A percentile compares a stretch with the other conserved stretches of the same genome.
Evolutionary conservation across 352 stramenopile species (phyloP).

Genomic region (Paralagenidium karlingii): DNA sequence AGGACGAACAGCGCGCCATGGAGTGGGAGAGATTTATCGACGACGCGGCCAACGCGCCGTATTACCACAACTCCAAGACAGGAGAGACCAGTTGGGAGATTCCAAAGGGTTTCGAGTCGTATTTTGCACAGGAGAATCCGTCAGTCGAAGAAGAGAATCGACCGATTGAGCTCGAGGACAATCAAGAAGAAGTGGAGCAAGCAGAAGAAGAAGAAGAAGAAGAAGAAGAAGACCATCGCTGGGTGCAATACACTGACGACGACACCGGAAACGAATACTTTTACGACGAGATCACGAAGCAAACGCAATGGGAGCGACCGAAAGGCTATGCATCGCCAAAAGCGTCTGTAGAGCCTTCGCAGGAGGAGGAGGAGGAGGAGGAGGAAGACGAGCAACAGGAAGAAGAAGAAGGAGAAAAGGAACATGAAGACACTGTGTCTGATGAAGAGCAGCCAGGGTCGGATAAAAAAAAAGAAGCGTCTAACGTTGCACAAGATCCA

Average conservation of each 20-base stretch:
- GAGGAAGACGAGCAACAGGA: conserved; percentile 2
- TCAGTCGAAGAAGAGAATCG: conserved; percentile 3
- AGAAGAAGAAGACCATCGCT: conserved; percentile 12
- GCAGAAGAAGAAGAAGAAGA: conserved; percentile 3
- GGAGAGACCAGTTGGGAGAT: conserved; percentile 62
- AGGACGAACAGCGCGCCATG: background rate
- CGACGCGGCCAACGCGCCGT: conserved; percentile 32
- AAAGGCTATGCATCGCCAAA: conserved; percentile 17
- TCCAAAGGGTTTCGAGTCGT: conserved; percentile 28
- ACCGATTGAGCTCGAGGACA: conserved; percentile 1
- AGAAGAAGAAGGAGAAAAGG: background rate
- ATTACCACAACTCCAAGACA: conserved; percentile 68
- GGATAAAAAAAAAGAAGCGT: background rate
- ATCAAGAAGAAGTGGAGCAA: background rate
- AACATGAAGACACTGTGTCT: background rate
- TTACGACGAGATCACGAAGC: conserved; percentile 51
- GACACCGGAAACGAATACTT: conserved; percentile 47
- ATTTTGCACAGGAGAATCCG: background rate
- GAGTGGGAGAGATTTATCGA: conserved; percentile 68
- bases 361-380: conserved; percentile 12
- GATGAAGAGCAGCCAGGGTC: background rate
- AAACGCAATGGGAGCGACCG: conserved; percentile 65
- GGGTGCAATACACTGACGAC: conserved; percentile 54
- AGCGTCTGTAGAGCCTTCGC: conserved; percentile 4
- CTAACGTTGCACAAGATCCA: background rate